Conservation (phyloP, 2,329 filamentous ascomycete genomes). For the Thielaviopsis cerberus region DNA sequence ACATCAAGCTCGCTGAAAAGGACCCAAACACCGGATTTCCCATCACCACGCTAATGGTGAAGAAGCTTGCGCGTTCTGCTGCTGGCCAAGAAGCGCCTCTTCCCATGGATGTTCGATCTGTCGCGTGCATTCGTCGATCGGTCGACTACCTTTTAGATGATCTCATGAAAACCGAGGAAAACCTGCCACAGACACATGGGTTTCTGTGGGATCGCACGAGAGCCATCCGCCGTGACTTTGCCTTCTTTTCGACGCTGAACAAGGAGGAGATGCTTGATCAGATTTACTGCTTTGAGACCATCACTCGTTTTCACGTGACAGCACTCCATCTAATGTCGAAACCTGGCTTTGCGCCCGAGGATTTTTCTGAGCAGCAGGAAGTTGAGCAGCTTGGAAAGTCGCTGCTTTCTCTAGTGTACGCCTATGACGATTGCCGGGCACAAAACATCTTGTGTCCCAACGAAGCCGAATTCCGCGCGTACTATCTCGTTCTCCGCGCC, state of each 20-base stretch:
- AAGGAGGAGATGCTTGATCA: conserved; percentile 37
- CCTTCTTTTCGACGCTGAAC: conserved; percentile 44
- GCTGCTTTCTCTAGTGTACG: conserved; percentile 43
- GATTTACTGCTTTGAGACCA: conserved; percentile 46
- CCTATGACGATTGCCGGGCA: conserved; percentile 47
- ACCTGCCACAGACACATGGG: conserved; percentile 37
- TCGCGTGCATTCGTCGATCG: conserved; percentile 37
- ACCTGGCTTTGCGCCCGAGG: conserved; percentile 34
- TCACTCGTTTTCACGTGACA: conserved; percentile 47
- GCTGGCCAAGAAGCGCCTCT: conserved; percentile 49
- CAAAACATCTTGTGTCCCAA: conserved; percentile 39
- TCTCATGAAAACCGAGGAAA: conserved; percentile 34
- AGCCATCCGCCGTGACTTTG: conserved; percentile 49
- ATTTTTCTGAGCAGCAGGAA: conserved; percentile 49
- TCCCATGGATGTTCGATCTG: conserved; percentile 48
- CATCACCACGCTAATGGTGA: conserved; percentile 39
- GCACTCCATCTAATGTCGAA: conserved; percentile 44
- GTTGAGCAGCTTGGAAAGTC: conserved; percentile 48
- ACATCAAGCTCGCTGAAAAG: conserved; percentile 39
- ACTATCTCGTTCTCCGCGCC: conserved; percentile 44
- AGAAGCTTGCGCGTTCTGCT: conserved; percentile 47
- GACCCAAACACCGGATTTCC: conserved; percentile 26
- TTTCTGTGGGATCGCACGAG: conserved; percentile 52
- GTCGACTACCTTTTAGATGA: conserved; percentile 45
- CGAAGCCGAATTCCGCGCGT: conserved; percentile 47